Percentiles rank a stretch among this genome's conserved stretches.
phyloP scores from a whole-genome alignment of 140 eudicot genomes.

The Oenanthe javanica region DNA sequence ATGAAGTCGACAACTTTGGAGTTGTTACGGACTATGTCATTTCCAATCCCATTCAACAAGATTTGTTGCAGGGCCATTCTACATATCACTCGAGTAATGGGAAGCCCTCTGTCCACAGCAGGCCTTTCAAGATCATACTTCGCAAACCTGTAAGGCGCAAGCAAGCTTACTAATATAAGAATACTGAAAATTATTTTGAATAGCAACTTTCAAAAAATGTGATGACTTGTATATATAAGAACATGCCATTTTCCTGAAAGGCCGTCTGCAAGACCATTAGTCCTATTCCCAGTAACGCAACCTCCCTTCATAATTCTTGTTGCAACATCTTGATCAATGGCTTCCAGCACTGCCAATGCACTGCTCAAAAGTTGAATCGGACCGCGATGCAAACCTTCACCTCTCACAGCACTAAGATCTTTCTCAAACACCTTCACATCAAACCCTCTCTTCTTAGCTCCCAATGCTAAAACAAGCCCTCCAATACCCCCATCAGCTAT shows the following conservation, averaged over 20 bases:
- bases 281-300: conserved; percentile 39
- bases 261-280: conserved; percentile 36
- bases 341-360: conserved; percentile 33
- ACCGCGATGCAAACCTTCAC: conserved; percentile 37
- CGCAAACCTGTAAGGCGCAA: conserved; percentile 22
- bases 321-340: conserved; percentile 26
- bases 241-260: conserved; percentile 32
- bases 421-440: conserved; percentile 40
- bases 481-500: conserved; percentile 45
- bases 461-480: conserved; percentile 36
- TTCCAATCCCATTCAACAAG: conserved; percentile 29
- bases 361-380: conserved; percentile 43
- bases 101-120: conserved; percentile 32
- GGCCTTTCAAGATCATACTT: conserved; percentile 30
- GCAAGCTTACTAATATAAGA: background rate
- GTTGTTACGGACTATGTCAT: conserved; percentile 20
- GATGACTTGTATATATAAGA: background rate
- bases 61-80: conserved; percentile 36
- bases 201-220: background rate
- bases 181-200: too few species aligned
- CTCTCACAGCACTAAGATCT: conserved; percentile 37
- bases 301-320: conserved; percentile 25
- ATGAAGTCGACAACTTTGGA: conserved; percentile 29
- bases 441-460: conserved; percentile 32
- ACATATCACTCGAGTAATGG: conserved; percentile 32